Base-by-base conservation (phyloP, 2,329 filamentous ascomycete species). In the Alternaria solani region DNA sequence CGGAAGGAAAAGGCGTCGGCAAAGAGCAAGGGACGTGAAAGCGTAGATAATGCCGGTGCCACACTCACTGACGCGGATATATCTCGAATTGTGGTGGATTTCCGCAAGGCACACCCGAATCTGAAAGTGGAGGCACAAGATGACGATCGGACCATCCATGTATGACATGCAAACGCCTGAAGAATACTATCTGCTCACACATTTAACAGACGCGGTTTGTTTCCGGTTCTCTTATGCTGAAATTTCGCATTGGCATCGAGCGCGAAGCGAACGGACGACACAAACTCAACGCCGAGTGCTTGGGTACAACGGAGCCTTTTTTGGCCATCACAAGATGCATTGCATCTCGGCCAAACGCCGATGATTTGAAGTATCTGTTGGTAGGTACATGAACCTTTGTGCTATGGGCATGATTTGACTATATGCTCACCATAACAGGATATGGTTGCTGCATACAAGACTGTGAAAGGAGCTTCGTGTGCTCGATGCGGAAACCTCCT, bases 401-500 rank as follows among this genome's bases (percentile, higher is more conserved):
- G 12, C 14, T 14, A 30, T 34, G 16, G 36, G 5, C 2, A 49
- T 26, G n/a, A 18, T 43, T n/a, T 23, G 36, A 34, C 42, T 41
- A 20, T 14, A 62, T 59, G 41, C 64, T 76, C 51, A 66, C 16
- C 30, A 38, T 32, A 38, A 30, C 57, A 79, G 77, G 71, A 78
- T 59, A 80, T 80, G 78, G 76, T 80, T 61, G 70, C 70, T 32
- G 73, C 76, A n/a, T 80, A 79, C 60, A 78, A 74, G 47, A 71
- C 65, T 11, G 63, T 74, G 26, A 73, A 72, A 58, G 68, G 63
- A 39, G 65, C 58, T 16, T 63, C 59, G 4, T 80, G 78, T 62
- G 70, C 69, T 12, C 77, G 75, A 64, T 80, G 78, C 57, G 59
- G 49, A 3, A 72, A 69, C 30, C 39, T 75, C 18, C 64, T 77